Evolutionary conservation across 2,329 filamentous ascomycete species (phyloP), one percentile per base, ranked within the genome.

Genomic region (Cladophialophora yegresii): DNA sequence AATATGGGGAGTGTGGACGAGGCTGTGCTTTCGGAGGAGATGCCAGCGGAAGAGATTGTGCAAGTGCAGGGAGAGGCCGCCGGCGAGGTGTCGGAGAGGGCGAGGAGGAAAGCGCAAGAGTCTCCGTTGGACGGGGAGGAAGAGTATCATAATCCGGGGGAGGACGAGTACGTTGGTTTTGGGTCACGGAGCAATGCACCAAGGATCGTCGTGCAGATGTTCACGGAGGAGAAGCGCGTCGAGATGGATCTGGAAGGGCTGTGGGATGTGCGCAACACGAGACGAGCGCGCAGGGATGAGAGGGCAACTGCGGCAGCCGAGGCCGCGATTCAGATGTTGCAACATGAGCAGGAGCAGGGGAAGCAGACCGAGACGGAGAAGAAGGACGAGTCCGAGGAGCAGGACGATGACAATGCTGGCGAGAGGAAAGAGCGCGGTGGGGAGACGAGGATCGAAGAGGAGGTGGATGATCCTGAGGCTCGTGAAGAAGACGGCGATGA

Each of bases 141-240:
- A 3, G 70, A 71, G 62, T 71, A 71, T 33, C 53, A 54, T 10
- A 77, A 10, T 76, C 80, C 43, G 80, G 82, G 22, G 78, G 80
- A 10, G 82, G 86, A 12, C 82, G 86, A 13, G 81, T 86, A 93
- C 63, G 87, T 92, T 36, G 93, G 93, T 0, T 97, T 97, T 73
- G 91, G 92, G 1, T 79, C 80, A 40, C 73, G 80, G 62, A 80
- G 77, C 9, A 78, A 81, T 8, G 85, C 85, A 1, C 84, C 85
- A 2, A 85, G 83, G 60, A 80, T 91, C 58, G 87, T 91, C 36
- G 84, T 90, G 45, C 88, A 91, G 75, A 84, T 91, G 79, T 84
- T 91, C 73, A 90, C 87, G 0, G 86, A 89, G 69, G 86, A 88
- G 72, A 90, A 89, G 77, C 79, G 88, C 70, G 83, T 79, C 32